These are phyloP conservation scores for Yarrowia bubula DNA, from an alignment of 805 yeast genomes.

Conservation along the genomic window DNA sequence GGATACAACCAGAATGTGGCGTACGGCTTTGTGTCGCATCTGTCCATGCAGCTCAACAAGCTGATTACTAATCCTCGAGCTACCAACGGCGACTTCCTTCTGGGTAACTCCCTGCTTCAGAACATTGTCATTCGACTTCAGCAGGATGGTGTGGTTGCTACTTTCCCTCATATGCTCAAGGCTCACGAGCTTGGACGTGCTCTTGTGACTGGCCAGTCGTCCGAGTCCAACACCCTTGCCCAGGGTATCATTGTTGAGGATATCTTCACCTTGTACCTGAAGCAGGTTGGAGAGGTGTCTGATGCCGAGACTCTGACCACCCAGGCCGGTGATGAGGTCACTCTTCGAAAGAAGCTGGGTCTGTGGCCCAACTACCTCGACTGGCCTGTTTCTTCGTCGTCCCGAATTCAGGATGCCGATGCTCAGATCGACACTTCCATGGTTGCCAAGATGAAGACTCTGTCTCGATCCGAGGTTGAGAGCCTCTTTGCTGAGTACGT, in stretches of 20 bases:
- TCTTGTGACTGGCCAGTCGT: slow-evolving; percentile 8
- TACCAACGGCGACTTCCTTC: slow-evolving; percentile 22
- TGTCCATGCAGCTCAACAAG: slow-evolving; percentile 4
- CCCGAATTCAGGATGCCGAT: slow-evolving; percentile 22
- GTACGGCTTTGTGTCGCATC: slow-evolving; percentile 11
- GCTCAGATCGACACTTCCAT: slow-evolving; percentile 18
- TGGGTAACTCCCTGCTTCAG: slow-evolving; percentile 12
- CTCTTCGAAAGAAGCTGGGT: slow-evolving; percentile 8
- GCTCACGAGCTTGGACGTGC: slow-evolving; percentile 18
- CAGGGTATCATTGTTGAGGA: slow-evolving; percentile 10
- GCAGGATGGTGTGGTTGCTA: slow-evolving; percentile 24
- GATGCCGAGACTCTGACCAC: background rate
- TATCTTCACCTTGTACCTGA: slow-evolving; percentile 11
- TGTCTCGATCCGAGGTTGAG: background rate
- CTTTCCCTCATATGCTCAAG: slow-evolving; percentile 9
- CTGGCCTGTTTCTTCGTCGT: slow-evolving; percentile 21
- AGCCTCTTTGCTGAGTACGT: slow-evolving; percentile 10
- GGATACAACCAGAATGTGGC: slow-evolving; percentile 16
- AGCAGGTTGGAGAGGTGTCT: slow-evolving; percentile 15
- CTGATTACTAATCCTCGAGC: slow-evolving; percentile 6
- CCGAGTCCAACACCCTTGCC: slow-evolving; percentile 14
- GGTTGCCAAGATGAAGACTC: slow-evolving; percentile 9
- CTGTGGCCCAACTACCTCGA: slow-evolving; percentile 21
- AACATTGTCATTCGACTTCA: slow-evolving; percentile 18
- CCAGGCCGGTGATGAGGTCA: slow-evolving; percentile 8